Evolutionary conservation across 495 filamentous ascomycete species (phyloP).

Genomic region (Podospora didyma): DNA sequence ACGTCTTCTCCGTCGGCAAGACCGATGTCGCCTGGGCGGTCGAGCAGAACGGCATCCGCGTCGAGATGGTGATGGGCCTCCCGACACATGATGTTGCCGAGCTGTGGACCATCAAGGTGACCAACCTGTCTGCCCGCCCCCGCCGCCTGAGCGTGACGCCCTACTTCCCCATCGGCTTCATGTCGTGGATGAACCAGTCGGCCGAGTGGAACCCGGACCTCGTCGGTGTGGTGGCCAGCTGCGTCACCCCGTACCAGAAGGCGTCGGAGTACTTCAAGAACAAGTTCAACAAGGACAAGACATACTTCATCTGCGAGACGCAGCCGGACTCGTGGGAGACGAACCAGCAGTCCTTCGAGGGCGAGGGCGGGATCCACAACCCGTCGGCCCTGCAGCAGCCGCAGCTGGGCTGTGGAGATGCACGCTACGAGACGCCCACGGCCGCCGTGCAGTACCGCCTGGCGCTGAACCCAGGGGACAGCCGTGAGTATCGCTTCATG

Average conservation of each 20-base stretch:
- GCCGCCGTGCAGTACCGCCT: conserved; percentile 51
- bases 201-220: conserved; percentile 47
- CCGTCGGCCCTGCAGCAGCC: conserved; percentile 38
- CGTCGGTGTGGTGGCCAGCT: conserved; percentile 44
- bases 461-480: conserved; percentile 33
- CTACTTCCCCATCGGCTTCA: conserved; percentile 55
- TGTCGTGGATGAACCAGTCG: conserved; percentile 60
- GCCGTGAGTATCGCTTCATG: conserved; percentile 48
- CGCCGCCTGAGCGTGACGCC: conserved; percentile 50
- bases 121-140: conserved; percentile 42
- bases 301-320: conserved; percentile 53
- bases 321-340: conserved; percentile 48
- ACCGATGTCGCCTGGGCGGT: conserved; percentile 50
- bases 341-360: conserved; percentile 48
- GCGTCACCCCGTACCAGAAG: conserved; percentile 54
- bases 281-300: conserved; percentile 54
- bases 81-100: conserved; percentile 52
- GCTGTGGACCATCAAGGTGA: conserved; percentile 52
- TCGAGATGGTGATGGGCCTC: conserved; percentile 49
- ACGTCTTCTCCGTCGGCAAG: conserved; percentile 53
- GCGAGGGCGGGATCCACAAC: conserved; percentile 52
- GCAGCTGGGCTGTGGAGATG: conserved; percentile 40
- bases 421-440: conserved; percentile 52
- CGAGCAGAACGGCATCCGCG: conserved; percentile 45
- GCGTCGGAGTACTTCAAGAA: conserved; percentile 54